A percentile compares a stretch with the other conserved stretches of the same genome.
These are phyloP conservation scores for Cystofilobasidium bisporidii DNA, from an alignment of 768 basidiomycete genomes.

Conservation along the genomic window DNA sequence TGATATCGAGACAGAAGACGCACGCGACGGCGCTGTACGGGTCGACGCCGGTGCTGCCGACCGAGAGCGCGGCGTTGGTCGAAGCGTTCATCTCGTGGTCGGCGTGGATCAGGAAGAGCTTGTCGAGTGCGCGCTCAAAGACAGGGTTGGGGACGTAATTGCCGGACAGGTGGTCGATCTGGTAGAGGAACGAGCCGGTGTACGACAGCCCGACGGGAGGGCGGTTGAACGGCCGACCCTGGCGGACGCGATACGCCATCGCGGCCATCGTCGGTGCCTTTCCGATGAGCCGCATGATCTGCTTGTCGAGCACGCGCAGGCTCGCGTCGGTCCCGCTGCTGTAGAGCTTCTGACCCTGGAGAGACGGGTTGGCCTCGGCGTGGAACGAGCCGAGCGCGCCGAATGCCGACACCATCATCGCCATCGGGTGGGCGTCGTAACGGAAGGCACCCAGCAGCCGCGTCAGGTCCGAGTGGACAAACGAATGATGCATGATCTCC, in stretches of 20 bases:
- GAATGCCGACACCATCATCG: constrained; percentile 46
- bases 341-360: constrained; percentile 53
- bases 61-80: constrained; percentile 70
- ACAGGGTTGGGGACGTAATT: constrained; percentile 72
- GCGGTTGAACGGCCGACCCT: constrained; percentile 76
- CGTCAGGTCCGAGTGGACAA: constrained; percentile 75
- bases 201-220: constrained; percentile 76
- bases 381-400: constrained; percentile 68
- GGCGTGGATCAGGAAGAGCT: constrained; percentile 76
- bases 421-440: constrained; percentile 26
- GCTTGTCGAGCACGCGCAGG: constrained; percentile 77
- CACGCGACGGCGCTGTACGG: constrained; percentile 78
- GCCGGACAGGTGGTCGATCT: constrained; percentile 73
- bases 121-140: constrained; percentile 75
- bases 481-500: constrained; percentile 68
- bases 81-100: constrained; percentile 71
- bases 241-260: constrained; percentile 87
- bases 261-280: constrained; percentile 27
- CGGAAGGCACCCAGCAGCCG: constrained; percentile 12
- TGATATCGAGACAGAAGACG: no score
- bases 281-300: constrained; percentile 43
- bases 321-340: constrained; percentile 23
- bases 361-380: constrained; percentile 59
- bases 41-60: constrained; percentile 78
- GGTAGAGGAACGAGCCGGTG: constrained; percentile 75